A percentile compares a stretch with the other conserved stretches of the same genome.
Evolutionary conservation across 2,329 filamentous ascomycete species (phyloP).

Genomic region (Xenoacremonium recifei): DNA sequence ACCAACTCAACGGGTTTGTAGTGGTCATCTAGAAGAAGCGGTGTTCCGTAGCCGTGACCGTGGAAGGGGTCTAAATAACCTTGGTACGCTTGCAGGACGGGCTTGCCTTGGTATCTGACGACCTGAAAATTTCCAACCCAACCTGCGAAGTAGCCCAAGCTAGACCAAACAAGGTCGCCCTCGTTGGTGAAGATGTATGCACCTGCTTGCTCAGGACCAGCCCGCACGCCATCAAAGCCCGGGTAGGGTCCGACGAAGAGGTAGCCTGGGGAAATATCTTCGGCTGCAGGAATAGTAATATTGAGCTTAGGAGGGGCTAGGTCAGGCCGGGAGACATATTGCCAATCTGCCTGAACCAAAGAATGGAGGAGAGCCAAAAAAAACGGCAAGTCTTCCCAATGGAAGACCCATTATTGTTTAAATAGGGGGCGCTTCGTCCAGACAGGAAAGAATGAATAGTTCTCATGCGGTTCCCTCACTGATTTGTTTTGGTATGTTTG

Average conservation of each 20-base stretch:
- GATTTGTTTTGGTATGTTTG: too few species aligned
- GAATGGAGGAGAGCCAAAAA: too few species aligned
- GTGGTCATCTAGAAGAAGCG: constrained; percentile 48
- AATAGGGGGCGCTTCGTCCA: too few species aligned
- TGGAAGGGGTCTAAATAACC: constrained; percentile 48
- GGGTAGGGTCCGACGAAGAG: constrained; percentile 40
- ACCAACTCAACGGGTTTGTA: constrained; percentile 53
- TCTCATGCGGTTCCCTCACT: too few species aligned
- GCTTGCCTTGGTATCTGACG: constrained; percentile 45
- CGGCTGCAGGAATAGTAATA: constrained; percentile 40
- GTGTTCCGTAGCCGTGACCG: constrained; percentile 52
- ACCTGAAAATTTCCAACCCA: constrained; percentile 53
- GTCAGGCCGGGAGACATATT: constrained; percentile 21
- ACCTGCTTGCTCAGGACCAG: constrained; percentile 47
- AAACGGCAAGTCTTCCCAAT: too few species aligned
- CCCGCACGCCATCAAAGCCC: constrained; percentile 28
- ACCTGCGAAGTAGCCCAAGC: constrained; percentile 49
- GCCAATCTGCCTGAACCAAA: constrained; percentile 14
- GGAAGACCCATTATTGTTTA: too few species aligned
- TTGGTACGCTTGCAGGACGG: constrained; percentile 52
- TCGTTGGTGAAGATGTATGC: constrained; percentile 54
- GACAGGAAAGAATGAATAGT: too few species aligned
- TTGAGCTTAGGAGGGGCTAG: constrained; percentile 23
- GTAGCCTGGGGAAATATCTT: constrained; percentile 39
- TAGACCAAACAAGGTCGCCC: constrained; percentile 57